Evolutionary conservation across 768 basidiomycete species (phyloP).

Genomic region (Pleurotus sapidus): DNA sequence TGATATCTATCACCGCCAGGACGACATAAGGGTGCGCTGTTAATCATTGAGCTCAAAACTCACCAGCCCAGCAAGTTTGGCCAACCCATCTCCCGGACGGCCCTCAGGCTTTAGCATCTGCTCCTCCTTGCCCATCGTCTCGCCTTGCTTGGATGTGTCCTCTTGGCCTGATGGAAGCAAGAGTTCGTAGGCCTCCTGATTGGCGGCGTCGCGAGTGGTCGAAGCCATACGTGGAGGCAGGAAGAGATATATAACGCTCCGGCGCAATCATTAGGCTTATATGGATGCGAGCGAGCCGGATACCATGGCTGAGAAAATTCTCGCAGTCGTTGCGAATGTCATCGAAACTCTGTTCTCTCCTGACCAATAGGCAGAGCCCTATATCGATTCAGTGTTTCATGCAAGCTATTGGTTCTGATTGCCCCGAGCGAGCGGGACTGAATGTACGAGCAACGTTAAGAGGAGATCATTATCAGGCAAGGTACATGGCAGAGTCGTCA

Average conservation of each 20-base stretch:
- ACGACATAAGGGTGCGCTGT: background rate
- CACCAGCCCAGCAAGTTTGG: constrained; percentile 33
- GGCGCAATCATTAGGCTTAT: constrained; percentile 1
- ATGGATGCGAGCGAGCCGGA: background rate
- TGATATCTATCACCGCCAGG: background rate
- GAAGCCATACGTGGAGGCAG: background rate
- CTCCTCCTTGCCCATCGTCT: constrained; percentile 22
- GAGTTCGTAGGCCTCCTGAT: constrained; percentile 14
- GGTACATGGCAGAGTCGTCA: background rate
- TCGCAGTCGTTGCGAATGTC: constrained; percentile 4
- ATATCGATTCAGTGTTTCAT: background rate
- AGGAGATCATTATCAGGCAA: background rate
- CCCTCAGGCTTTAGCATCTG: constrained; percentile 28
- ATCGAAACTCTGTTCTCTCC: background rate
- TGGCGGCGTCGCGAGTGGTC: background rate
- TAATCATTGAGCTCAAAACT: constrained; percentile 12
- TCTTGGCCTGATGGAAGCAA: constrained; percentile 7
- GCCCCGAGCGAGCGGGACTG: background rate
- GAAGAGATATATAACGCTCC: background rate
- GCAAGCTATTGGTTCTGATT: background rate
- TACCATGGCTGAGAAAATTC: constrained; percentile 5
- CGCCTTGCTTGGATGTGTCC: background rate
- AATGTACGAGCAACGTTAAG: background rate
- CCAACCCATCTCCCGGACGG: constrained; percentile 33
- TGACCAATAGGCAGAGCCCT: background rate